Conservation (phyloP, 257 asterid species). For the Eustoma russellianum region DNA sequence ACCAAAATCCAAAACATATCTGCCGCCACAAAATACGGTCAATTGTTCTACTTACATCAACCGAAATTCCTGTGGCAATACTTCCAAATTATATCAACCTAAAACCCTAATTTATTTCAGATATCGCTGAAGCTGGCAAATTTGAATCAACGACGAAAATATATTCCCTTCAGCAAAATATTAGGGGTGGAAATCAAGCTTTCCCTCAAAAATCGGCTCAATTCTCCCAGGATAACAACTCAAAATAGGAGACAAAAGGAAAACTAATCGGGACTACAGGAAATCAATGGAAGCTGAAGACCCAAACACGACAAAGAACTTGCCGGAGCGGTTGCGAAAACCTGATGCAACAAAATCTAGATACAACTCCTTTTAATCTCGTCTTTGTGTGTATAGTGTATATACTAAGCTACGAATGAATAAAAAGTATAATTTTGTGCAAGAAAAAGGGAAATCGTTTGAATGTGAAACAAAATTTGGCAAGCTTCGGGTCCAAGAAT, state of each 20-base stretch:
- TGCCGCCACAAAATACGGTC: constrained; percentile 6
- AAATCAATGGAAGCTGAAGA: no score
- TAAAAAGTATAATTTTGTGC: not conserved
- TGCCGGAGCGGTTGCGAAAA: not conserved
- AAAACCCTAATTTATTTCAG: constrained; percentile 20
- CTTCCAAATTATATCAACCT: constrained; percentile 3
- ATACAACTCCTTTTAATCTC: not conserved
- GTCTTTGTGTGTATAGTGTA: not conserved
- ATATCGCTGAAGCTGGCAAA: constrained; percentile 15
- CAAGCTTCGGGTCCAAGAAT: constrained; percentile 55
- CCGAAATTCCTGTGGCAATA: not conserved
- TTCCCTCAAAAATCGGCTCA: not conserved
- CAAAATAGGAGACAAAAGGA: not conserved
- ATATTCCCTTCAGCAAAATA: not conserved
- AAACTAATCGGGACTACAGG: not conserved
- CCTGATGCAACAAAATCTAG: not conserved
- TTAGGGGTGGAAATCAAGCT: not conserved
- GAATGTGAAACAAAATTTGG: constrained; percentile 13
- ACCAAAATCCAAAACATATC: not conserved
- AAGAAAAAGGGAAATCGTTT: not conserved
- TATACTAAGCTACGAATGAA: not conserved
- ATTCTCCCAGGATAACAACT: not conserved
- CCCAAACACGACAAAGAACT: no score
- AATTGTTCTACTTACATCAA: not conserved
- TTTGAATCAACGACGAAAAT: not conserved